Evolutionary conservation across 805 yeast species (phyloP), one percentile per base, ranked within the genome.

Genomic region (Barnettozyma sp.): DNA sequence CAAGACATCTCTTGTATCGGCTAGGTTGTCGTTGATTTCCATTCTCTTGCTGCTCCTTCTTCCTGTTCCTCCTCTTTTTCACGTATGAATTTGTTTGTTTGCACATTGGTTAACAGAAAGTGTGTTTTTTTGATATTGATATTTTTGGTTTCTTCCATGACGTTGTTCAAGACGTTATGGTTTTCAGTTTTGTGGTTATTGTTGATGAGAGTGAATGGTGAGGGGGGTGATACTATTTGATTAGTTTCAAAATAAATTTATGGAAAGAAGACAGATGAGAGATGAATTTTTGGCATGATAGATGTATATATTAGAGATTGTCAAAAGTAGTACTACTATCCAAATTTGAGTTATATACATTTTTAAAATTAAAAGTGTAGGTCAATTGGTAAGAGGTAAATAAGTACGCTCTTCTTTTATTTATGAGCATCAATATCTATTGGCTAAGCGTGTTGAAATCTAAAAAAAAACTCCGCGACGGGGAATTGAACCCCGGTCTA

Each of bases 401-500:
- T 12, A 13, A 10, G 21, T 34, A 19, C 15, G 12, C 28, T 16
- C 16, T 10, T 12, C n/a, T 21, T 22, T 21, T 30, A 30, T 30
- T 22, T 30, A n/a, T n/a, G n/a, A n/a, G n/a, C n/a, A n/a, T n/a
- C n/a, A n/a, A n/a, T n/a, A n/a, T n/a, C n/a, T n/a, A n/a, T n/a
- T n/a, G n/a, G 24, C 24, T 22, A 12, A 9, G 24, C 24, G 24
- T 16, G 22, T 10, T 6, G 7, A 17, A 8, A 13, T 8, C 4
- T 8, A 18, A 22, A 28, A 23, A 35, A 32, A 37, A 34, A 34
- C 41, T 38, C 41, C 38, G 38, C 38, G 41, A 38, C 41, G 41
- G 41, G 41, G 41, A 38, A 34, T 38, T 38, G 46, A 42, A 42
- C 46, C 46, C 46, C 46, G 46, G 44, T 42, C 46, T 35, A 37